Conservation (phyloP, 306 rosid species). For the Cucurbita moschata region DNA sequence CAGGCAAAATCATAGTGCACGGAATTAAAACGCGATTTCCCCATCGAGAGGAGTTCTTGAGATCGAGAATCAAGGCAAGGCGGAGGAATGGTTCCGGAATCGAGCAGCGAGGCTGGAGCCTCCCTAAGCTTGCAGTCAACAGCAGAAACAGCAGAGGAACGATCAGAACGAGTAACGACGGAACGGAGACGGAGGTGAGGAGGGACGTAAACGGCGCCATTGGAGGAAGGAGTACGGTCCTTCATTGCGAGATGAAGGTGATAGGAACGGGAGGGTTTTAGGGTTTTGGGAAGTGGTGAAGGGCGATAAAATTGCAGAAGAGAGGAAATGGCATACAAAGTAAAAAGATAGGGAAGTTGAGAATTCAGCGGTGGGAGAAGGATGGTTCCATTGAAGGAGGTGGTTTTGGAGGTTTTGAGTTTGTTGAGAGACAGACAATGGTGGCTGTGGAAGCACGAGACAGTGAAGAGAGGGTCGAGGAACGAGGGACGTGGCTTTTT, state of each 20-base stretch:
- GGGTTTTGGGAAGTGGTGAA: slow-evolving; percentile 15
- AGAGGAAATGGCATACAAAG: slow-evolving; percentile 27
- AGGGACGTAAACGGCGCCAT: slow-evolving; percentile 62
- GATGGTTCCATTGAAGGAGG: not conserved
- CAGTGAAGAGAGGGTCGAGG: not conserved
- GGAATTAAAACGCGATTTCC: not conserved
- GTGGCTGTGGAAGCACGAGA: not conserved
- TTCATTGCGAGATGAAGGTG: slow-evolving; percentile 29
- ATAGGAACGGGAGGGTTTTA: slow-evolving; percentile 21
- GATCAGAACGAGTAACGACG: slow-evolving; percentile 20
- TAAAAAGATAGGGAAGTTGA: not conserved
- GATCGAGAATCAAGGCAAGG: slow-evolving; percentile 17
- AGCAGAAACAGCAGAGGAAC: slow-evolving; percentile 23
- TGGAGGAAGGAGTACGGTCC: slow-evolving; percentile 67
- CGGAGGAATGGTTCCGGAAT: slow-evolving; percentile 10
- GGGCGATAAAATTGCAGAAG: not conserved
- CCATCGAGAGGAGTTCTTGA: slow-evolving; percentile 24
- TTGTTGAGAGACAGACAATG: not conserved
- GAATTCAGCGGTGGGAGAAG: not conserved
- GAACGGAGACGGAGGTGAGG: slow-evolving; percentile 84
- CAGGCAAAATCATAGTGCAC: slow-evolving; percentile 34
- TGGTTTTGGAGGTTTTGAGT: not conserved
- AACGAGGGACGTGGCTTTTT: no score
- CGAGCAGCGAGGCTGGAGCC: slow-evolving; percentile 5
- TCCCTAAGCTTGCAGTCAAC: slow-evolving; percentile 23